phyloP scores from a whole-genome alignment of 768 basidiomycete species.

The Auricularia sp. region DNA sequence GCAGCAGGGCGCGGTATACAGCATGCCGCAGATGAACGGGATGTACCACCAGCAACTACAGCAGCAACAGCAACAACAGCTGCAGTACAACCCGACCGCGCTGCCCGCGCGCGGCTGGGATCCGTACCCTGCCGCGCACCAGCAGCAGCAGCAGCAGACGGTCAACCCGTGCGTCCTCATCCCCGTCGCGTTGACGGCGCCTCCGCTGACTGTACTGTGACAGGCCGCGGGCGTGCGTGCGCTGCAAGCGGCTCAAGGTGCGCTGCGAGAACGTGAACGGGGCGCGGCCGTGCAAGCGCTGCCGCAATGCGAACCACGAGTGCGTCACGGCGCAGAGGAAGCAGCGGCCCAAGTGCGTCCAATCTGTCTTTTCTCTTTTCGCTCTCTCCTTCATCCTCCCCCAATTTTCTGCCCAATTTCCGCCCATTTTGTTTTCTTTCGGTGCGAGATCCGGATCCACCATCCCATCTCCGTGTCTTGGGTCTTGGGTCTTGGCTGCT shows the following conservation, averaged over 20 bases:
- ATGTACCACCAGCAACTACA: background rate
- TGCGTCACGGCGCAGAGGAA: background rate
- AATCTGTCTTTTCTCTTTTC: background rate
- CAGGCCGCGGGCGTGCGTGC: background rate
- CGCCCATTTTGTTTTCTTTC: too few relatives aligned
- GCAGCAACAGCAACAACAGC: background rate
- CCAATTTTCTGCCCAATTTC: too few relatives aligned
- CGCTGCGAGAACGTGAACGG: conserved; percentile 2
- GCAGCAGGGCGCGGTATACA: background rate
- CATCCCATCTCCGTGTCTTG: too few relatives aligned
- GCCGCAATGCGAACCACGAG: background rate
- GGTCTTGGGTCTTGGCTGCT: too few relatives aligned
- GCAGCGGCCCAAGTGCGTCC: background rate
- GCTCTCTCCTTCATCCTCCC: background rate
- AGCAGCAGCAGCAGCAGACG: background rate
- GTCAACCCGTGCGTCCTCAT: background rate
- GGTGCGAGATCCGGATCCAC: too few relatives aligned
- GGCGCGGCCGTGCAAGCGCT: background rate
- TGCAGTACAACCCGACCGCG: background rate
- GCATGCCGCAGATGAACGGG: background rate
- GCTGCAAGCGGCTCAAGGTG: conserved; percentile 3
- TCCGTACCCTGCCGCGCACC: background rate
- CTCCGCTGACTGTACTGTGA: too few relatives aligned
- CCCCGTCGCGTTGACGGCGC: too few relatives aligned
- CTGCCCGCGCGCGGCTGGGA: background rate